These are phyloP conservation scores for Acer saccharum DNA, from an alignment of 345 rosid species.

Conservation along the genomic window DNA sequence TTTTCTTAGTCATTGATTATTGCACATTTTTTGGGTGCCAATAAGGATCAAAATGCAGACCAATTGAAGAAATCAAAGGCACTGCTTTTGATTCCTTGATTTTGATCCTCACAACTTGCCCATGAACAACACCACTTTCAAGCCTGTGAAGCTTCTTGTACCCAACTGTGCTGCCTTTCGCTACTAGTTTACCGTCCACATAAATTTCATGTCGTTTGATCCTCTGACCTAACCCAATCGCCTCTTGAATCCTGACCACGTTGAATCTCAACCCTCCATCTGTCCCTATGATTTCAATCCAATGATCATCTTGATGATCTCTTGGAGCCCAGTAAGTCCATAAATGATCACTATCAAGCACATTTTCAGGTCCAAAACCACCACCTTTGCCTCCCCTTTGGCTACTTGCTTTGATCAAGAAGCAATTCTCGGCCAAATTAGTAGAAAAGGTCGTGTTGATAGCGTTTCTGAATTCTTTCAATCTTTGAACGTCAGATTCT, in stretches of 20 bases:
- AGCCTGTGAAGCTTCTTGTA: constrained; percentile 65
- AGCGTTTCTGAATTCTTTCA: constrained; percentile 48
- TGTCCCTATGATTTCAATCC: constrained; percentile 48
- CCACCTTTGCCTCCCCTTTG: constrained; percentile 52
- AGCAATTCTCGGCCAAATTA: constrained; percentile 50
- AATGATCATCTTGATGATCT: constrained; percentile 30
- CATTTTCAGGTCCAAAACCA: constrained; percentile 62
- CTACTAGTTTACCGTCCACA: constrained; percentile 54
- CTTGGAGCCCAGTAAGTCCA: constrained; percentile 75
- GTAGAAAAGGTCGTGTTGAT: constrained; percentile 48
- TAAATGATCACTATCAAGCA: constrained; percentile 55
- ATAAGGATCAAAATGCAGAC: constrained; percentile 62
- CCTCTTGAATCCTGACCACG: constrained; percentile 70
- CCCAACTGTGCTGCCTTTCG: constrained; percentile 63
- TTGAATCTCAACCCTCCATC: constrained; percentile 47
- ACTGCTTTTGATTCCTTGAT: constrained; percentile 46
- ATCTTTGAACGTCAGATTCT: constrained; percentile 40
- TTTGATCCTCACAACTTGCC: constrained; percentile 41
- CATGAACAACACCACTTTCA: constrained; percentile 31
- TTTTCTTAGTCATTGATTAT: not conserved
- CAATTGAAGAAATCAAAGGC: constrained; percentile 69
- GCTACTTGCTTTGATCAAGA: constrained; percentile 45
- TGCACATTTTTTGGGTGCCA: constrained; percentile 37
- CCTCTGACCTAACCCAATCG: constrained; percentile 75
- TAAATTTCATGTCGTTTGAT: constrained; percentile 49